Evolutionary conservation across 2,329 filamentous ascomycete species (phyloP), one percentile per base, ranked within the genome.

Genomic region (Aspergillus candidus): DNA sequence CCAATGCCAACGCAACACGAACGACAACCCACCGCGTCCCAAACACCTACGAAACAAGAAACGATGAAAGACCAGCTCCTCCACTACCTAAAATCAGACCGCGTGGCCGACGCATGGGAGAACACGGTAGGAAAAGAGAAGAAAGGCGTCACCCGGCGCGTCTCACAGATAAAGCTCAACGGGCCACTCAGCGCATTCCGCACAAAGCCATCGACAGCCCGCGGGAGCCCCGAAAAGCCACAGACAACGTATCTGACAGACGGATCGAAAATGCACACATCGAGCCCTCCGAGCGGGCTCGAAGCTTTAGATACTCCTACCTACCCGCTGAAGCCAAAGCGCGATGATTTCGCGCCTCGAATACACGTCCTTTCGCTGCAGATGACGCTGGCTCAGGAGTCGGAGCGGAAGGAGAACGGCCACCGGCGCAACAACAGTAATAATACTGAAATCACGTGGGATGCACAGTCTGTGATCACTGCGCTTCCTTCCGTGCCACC

Each of bases 51-150:
- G 8, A 51, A 44, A 35, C 47, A 40, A 2, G 59, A 66, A 7
- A 58, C 50, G 4, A 57, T 65, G 56, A 62, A 59, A 43, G 50
- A 56, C 10, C 62, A 66, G 46, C 51, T 66, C 12, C 51, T 56
- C 30, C 59, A 63, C 11, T 62, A 59, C 43, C 51, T 65, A n/a
- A 63, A 59, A 33, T 61, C 60, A 2, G 62, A 64, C 40, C 57
- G 54, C n/a, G 62, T 63, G 12, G 42, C 58, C 11, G 62, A 66
- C 8, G 51, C 56, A 8, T 63, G 60, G 60, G 61, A 64, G 18
- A 54, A 31, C 30, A 49, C 56, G 10, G 46, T 52, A 15, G 52
- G 52, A 14, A 58, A 51, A 29, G 49, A 57, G n/a, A 52, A 57
- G n/a, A 52, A 47, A 14, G 54, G 37, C 13, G 11, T 44, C 22